Evolutionary conservation across 2,329 filamentous ascomycete genomes (phyloP).

Genomic region (Pyricularia sp.): DNA sequence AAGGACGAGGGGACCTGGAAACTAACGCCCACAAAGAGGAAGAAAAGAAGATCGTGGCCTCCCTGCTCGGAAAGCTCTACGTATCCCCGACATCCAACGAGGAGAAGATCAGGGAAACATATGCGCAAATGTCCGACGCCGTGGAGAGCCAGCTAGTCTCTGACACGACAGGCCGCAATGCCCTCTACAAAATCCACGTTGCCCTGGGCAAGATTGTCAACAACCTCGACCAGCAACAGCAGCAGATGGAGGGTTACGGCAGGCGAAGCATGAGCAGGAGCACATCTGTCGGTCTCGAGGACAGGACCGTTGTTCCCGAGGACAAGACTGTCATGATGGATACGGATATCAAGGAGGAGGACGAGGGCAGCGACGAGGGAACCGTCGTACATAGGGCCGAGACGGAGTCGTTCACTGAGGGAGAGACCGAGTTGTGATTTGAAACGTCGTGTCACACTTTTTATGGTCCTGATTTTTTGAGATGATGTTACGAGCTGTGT

Average conservation of each 20-base stretch:
- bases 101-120: constrained; percentile 42
- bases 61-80: constrained; percentile 71
- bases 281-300: constrained; percentile 24
- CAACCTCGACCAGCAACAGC: constrained; percentile 30
- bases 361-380: constrained; percentile 15
- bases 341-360: constrained; percentile 34
- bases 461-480: neutral
- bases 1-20: neutral
- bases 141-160: constrained; percentile 48
- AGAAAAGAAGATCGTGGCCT: constrained; percentile 70
- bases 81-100: constrained; percentile 54
- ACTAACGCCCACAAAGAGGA: constrained; percentile 44
- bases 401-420: constrained; percentile 24
- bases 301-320: constrained; percentile 15
- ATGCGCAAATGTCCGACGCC: constrained; percentile 44
- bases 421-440: constrained; percentile 21
- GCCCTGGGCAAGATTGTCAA: constrained; percentile 56
- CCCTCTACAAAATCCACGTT: constrained; percentile 56
- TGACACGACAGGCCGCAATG: constrained; percentile 49
- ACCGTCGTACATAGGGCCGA: constrained; percentile 12
- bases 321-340: constrained; percentile 28
- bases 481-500: neutral
- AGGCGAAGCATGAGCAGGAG: constrained; percentile 29
- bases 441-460: neutral
- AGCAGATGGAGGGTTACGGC: constrained; percentile 15